Evolutionary conservation across 768 basidiomycete species (phyloP).

Genomic region (Hygrocybe punicea): DNA sequence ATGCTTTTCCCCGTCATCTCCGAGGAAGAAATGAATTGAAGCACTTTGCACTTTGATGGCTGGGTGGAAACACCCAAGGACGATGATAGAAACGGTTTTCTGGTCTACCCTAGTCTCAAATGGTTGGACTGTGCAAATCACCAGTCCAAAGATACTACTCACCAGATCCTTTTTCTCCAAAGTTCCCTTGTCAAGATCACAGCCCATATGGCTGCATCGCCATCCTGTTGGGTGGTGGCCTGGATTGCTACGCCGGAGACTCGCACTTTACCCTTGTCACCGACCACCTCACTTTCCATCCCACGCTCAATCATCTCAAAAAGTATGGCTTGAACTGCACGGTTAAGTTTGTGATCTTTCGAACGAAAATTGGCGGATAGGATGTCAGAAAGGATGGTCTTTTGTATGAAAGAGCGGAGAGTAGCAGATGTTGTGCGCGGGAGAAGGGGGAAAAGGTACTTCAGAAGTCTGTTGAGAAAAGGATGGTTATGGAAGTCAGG

Average conservation of each 20-base stretch:
- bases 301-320: conserved; percentile 96
- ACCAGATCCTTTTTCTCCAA: conserved; percentile 93
- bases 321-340: conserved; percentile 91
- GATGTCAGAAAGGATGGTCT: conserved; percentile 92
- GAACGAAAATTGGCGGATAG: conserved; percentile 82
- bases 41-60: conserved; percentile 91
- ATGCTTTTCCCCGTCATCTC: conserved; percentile 71
- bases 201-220: conserved; percentile 97
- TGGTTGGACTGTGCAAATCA: background rate
- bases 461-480: conserved; percentile 61
- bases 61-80: conserved; percentile 91
- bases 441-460: conserved; percentile 89
- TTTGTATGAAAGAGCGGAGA: conserved; percentile 82
- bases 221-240: conserved; percentile 42
- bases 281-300: conserved; percentile 74
- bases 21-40: conserved; percentile 95
- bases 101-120: conserved; percentile 67
- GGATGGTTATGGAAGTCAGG: background rate
- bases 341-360: conserved; percentile 94
- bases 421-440: conserved; percentile 87
- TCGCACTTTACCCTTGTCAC: conserved; percentile 78
- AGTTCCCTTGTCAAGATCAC: conserved; percentile 89
- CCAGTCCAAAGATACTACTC: conserved; percentile 14
- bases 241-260: conserved; percentile 36
- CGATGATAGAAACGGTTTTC: conserved; percentile 89